Evolutionary conservation across 345 rosid species (phyloP).

Genomic region (Populus alba): DNA sequence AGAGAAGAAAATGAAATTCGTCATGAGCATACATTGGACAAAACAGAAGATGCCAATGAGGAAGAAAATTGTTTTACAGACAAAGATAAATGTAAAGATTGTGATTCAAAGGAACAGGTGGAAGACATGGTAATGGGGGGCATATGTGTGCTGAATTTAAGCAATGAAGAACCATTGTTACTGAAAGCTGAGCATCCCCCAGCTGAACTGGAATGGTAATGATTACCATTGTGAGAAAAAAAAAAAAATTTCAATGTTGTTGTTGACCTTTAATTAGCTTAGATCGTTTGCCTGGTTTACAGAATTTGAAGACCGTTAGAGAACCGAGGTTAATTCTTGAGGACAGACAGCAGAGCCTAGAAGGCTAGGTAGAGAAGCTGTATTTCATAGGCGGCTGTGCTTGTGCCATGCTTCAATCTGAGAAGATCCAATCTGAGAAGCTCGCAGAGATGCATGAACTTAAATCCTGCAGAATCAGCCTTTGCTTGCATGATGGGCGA

Average conservation of each 20-base stretch:
- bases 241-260: not conserved
- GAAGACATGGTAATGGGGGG: slow-evolving; percentile 4
- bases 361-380: not conserved
- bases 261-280: slow-evolving; percentile 5
- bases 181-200: slow-evolving; percentile 9
- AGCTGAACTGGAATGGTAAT: slow-evolving; percentile 19
- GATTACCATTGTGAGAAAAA: not conserved
- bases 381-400: not conserved
- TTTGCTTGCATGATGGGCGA: slow-evolving; percentile 13
- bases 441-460: slow-evolving; percentile 20
- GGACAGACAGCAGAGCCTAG: slow-evolving; percentile 3
- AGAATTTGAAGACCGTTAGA: slow-evolving; percentile 30
- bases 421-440: slow-evolving; percentile 15
- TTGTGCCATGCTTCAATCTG: not conserved
- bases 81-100: slow-evolving; percentile 14
- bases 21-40: slow-evolving; percentile 4
- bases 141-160: not conserved
- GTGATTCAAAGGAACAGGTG: slow-evolving; percentile 15
- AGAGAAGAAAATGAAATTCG: slow-evolving; percentile 21
- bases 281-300: slow-evolving; percentile 11
- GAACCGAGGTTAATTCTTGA: slow-evolving; percentile 4
- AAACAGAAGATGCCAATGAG: slow-evolving; percentile 12
- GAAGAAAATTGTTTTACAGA: slow-evolving; percentile 11
- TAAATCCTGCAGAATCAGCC: slow-evolving; percentile 11
- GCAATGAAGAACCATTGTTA: slow-evolving; percentile 11